Base-by-base conservation (phyloP, 768 basidiomycete species). In the Serendipita vermifera region DNA sequence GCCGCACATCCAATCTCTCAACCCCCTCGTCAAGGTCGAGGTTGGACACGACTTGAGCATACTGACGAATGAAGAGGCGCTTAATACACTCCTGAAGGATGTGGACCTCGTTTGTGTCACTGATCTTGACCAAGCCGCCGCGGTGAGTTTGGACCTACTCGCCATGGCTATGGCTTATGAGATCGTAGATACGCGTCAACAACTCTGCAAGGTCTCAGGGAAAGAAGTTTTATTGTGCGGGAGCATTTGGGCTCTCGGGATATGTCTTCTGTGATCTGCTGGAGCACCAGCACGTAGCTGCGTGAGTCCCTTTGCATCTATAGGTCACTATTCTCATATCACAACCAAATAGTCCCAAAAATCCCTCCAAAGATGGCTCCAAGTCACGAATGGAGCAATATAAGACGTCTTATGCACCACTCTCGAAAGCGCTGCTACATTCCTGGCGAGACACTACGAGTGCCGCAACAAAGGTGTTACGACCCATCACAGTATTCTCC, bases 181-280 rank as follows among this genome's bases (percentile, higher is more conserved):
- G 54, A 39, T n/a, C 27, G 55, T 65, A 97, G 94, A 75, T 85
- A 62, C 73, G 71, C 48, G 74, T 93, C 55, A 93, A 97, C 67
- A 77, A 79, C 54, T 73, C 80, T n/a, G 90, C 91, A 67, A 76
- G 92, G 58, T 75, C 77, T 57, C 72, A 78, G 48, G 71, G 74
- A 38, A 90, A 83, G 59, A 83, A 87, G 4, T 84, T 98, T 66
- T 97, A 96, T 63, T 81, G 84, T n/a, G 92, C 92, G 1, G 88
- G 88, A 9, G 84, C 86, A 14, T 93, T 90, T 66, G 94, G 94
- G 20, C 73, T 93, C 58, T 72, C 82, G 41, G 94, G 94, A 14
- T 99, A 90, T 69, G 89, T 96, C 64, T 96, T 97, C 65, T 90
- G 89, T 60, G 93, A 98, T 67, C 75, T 99, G 56, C 73, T 92